phyloP scores from a whole-genome alignment of 495 filamentous ascomycete species.

The Aspergillus campestris region DNA sequence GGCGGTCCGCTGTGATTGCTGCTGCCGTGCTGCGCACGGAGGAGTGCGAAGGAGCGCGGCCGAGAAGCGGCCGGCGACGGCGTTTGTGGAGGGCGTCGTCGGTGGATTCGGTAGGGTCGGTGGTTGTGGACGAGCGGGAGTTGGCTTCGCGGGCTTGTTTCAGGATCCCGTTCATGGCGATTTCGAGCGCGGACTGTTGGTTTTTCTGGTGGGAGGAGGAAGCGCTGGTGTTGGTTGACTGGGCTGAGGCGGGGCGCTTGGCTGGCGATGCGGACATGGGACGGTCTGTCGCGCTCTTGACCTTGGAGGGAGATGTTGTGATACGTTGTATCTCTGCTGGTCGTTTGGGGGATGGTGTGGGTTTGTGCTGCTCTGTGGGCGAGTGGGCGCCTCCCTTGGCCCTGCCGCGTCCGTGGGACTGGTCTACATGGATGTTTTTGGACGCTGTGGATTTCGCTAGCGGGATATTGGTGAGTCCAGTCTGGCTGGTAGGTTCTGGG shows the following conservation, averaged over 20 bases:
- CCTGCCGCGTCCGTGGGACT: too few relatives aligned
- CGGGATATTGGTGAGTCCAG: neutral
- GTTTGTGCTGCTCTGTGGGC: slow-evolving; percentile 19
- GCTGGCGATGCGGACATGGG: neutral
- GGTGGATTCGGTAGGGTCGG: slow-evolving; percentile 9
- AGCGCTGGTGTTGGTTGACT: slow-evolving; percentile 8
- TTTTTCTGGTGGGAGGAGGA: neutral
- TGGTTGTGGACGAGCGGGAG: slow-evolving; percentile 18
- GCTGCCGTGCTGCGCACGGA: slow-evolving; percentile 14
- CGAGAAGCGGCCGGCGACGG: slow-evolving; percentile 38
- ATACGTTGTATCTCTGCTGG: slow-evolving; percentile 11
- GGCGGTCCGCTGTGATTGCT: slow-evolving; percentile 6
- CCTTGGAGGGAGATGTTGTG: slow-evolving; percentile 16
- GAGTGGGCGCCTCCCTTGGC: neutral
- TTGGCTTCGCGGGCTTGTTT: slow-evolving; percentile 35
- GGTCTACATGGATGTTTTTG: neutral
- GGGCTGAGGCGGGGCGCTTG: slow-evolving; percentile 13
- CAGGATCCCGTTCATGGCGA: slow-evolving; percentile 30
- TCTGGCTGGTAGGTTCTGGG: too few relatives aligned
- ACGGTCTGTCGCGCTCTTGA: neutral
- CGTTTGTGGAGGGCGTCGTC: slow-evolving; percentile 11
- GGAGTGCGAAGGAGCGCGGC: slow-evolving; percentile 38
- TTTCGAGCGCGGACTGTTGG: slow-evolving; percentile 13
- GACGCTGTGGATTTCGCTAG: slow-evolving; percentile 4
- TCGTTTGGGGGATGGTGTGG: slow-evolving; percentile 7